phyloP scores from a whole-genome alignment of 306 rosid genomes.

The Acacia confusa region DNA sequence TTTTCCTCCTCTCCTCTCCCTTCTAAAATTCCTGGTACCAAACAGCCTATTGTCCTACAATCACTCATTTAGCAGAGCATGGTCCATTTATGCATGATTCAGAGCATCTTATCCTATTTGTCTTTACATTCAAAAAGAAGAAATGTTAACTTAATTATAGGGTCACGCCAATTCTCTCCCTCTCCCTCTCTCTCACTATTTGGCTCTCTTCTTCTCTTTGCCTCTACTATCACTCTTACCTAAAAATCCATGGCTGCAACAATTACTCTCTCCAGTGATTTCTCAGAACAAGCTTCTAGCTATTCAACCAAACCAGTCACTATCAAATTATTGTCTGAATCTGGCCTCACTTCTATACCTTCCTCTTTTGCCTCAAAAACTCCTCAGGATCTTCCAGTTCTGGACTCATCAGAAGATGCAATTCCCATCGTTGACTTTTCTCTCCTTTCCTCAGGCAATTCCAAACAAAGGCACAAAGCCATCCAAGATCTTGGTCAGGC shows the following conservation, averaged over 20 bases:
- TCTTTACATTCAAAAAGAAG: too few relatives aligned
- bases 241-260: not conserved
- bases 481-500: slow-evolving; percentile 40
- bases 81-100: too few relatives aligned
- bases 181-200: not conserved
- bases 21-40: too few relatives aligned
- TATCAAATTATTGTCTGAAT: slow-evolving; percentile 8
- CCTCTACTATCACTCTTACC: not conserved
- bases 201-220: not conserved
- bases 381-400: slow-evolving; percentile 7
- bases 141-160: too few relatives aligned
- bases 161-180: not conserved
- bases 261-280: not conserved
- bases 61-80: too few relatives aligned
- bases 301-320: not conserved
- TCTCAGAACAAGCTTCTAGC: not conserved
- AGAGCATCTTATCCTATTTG: too few relatives aligned
- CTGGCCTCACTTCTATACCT: slow-evolving; percentile 11
- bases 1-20: too few relatives aligned
- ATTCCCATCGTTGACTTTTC: slow-evolving; percentile 45
- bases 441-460: slow-evolving; percentile 10
- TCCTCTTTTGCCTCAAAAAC: slow-evolving; percentile 19
- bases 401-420: slow-evolving; percentile 16
- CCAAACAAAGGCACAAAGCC: slow-evolving; percentile 35
- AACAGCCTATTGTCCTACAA: too few relatives aligned